Percentiles rank a stretch among this genome's conserved stretches.
Conservation (phyloP, 306 rosid species). For the Alnus glutinosa region DNA sequence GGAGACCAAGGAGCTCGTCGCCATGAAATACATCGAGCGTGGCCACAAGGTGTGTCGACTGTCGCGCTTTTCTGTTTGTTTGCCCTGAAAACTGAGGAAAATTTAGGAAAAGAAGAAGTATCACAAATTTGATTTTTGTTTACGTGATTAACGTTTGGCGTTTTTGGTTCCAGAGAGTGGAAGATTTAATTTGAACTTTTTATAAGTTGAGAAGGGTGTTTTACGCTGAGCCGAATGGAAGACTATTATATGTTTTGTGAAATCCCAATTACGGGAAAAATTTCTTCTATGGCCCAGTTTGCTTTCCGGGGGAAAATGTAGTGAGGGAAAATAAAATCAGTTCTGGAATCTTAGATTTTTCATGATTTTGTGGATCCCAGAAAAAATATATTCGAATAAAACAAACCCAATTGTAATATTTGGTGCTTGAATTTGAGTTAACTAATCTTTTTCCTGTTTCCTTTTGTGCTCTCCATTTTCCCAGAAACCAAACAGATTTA, state of each 20-base stretch:
- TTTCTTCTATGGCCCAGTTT: constrained; percentile 16
- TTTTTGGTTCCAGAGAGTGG: constrained; percentile 6
- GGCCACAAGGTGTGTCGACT: constrained; percentile 44
- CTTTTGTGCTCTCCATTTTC: constrained; percentile 1
- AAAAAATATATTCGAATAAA: not conserved
- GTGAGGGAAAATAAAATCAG: constrained; percentile 15
- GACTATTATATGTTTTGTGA: constrained; percentile 20
- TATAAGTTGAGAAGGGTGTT: not conserved
- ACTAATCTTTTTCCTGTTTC: not conserved
- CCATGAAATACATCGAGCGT: constrained; percentile 76
- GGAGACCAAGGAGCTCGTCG: constrained; percentile 68
- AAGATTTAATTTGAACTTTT: constrained; percentile 4
- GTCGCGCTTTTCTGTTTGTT: not conserved
- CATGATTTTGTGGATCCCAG: constrained; percentile 13
- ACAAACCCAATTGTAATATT: constrained; percentile 12
- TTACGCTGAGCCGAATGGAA: constrained; percentile 8
- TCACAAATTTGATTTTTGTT: constrained; percentile 9
- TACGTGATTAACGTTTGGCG: constrained; percentile 23
- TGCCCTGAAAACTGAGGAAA: not conserved
- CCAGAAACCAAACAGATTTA: constrained; percentile 14
- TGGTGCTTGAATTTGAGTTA: constrained; percentile 23
- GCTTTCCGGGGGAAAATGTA: constrained; percentile 6
- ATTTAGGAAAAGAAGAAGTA: not conserved
- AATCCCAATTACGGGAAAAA: constrained; percentile 12
- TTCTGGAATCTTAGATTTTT: not conserved